These are phyloP conservation scores for Pseudoneurospora amorphoporcata DNA, from an alignment of 495 filamentous ascomycete species.

Conservation along the genomic window DNA sequence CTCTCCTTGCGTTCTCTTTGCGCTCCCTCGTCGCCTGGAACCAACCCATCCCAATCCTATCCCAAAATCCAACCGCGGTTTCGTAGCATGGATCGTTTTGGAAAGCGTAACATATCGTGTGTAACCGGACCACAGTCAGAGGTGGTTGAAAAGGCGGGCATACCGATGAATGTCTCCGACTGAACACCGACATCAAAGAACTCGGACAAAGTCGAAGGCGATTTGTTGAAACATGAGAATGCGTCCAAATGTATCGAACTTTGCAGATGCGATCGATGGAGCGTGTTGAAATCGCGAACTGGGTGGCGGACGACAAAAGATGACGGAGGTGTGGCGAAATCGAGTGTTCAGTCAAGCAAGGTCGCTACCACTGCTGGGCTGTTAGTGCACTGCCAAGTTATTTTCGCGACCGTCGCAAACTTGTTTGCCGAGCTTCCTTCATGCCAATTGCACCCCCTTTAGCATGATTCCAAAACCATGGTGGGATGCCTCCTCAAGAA, in stretches of 20 bases:
- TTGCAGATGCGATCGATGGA: not conserved
- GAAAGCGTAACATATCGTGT: not conserved
- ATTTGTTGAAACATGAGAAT: not conserved
- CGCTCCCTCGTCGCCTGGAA: not conserved
- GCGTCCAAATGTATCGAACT: not conserved
- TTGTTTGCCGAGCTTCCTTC: not conserved
- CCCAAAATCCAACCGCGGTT: not conserved
- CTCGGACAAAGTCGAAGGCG: not conserved
- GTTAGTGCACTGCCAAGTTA: not conserved
- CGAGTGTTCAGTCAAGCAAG: not conserved
- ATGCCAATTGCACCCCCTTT: not conserved
- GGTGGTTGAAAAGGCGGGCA: not conserved
- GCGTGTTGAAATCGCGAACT: not conserved
- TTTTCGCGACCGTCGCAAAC: not conserved
- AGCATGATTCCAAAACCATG: not conserved
- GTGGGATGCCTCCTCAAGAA: not conserved
- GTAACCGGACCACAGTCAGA: not conserved
- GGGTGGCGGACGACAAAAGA: not conserved
- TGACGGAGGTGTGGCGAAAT: not conserved
- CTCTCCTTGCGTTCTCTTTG: not conserved
- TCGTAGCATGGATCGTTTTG: not conserved
- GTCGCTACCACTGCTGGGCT: not conserved
- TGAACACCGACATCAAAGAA: not conserved
- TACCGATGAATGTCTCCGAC: not conserved
- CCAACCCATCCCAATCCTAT: not conserved